Base-by-base conservation (phyloP, 2,329 filamentous ascomycete species). In the Stagonosporopsis tanaceti region DNA sequence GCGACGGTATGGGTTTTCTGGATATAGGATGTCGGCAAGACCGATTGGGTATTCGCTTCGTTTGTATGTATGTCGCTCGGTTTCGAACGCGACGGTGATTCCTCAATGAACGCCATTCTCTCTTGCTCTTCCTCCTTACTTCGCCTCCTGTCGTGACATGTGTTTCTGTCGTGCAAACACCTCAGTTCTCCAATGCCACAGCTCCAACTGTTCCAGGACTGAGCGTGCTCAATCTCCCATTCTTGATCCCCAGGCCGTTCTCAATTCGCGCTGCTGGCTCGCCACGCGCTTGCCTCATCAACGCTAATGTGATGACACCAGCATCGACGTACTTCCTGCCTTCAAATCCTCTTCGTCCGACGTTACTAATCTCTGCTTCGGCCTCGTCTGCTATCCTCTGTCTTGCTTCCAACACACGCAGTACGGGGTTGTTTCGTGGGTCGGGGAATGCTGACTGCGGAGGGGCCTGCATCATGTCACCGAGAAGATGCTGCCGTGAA, bases 341-440 rank as follows among this genome's bases (percentile, higher is more conserved):
- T 38, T 69, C 60, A 51, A 79, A 76, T 0, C 77, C 78, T 56
- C 69, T 71, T 30, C 75, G 71, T 0, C 79, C 80, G 3, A 78
- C 69, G 50, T 78, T 73, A 17, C 80, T 78, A 37, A 85, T 70
- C 69, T 89, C 86, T 20, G 72, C 68, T 30, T 87, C 85, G 1
- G 84, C 86, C 34, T 80, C 78, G 20, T 79, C 79, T 24, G 80
- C 76, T 40, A 87, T 76, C 28, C 76, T 74, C 50, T 82, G 75
- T 37, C 86, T 78, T 3, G 85, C 80, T 17, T 80, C 78, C 3
- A 88, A 75, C 3, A 85, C 79, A 22, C 80, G 70, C 6, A 88
- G 64, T 0, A 85, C 84, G 1, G 86, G 85, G 58, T 88, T 88
- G 40, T 71, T 68, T 30, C 64, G 55, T 6, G 69, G 63, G 17